A percentile compares a stretch with the other conserved stretches of the same genome.
These are phyloP conservation scores for Backusella mclennaniae DNA, from an alignment of 192 early-diverging fungal species.

Conservation along the genomic window DNA sequence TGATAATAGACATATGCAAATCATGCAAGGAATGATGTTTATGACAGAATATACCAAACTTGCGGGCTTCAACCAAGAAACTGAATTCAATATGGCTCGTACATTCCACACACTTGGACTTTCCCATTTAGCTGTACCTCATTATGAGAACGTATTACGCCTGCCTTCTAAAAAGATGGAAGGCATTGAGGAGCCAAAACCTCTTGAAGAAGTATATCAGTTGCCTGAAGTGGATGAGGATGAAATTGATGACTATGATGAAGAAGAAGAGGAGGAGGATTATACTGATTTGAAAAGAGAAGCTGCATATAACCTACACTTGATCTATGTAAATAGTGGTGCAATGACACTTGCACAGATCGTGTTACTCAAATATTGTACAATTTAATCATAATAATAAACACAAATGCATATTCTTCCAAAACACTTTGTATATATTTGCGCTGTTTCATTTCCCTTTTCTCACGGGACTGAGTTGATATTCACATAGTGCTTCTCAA, in stretches of 20 bases:
- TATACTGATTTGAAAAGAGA: constrained; percentile 65
- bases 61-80: constrained; percentile 50
- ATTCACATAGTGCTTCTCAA: not conserved
- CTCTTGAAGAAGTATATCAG: constrained; percentile 22
- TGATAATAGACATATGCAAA: constrained; percentile 67
- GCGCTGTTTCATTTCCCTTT: not conserved
- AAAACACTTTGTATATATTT: not conserved
- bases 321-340: constrained; percentile 78
- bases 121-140: constrained; percentile 77
- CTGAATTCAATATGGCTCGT: constrained; percentile 85
- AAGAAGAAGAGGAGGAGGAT: constrained; percentile 57
- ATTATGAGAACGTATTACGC: constrained; percentile 76
- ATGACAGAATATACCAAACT: constrained; percentile 60
- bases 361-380: constrained; percentile 75
- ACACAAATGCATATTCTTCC: not conserved
- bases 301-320: constrained; percentile 88
- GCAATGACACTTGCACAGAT: constrained; percentile 66
- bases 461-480: not conserved
- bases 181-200: not conserved
- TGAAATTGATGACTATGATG: constrained; percentile 49
- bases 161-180: constrained; percentile 41
- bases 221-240: constrained; percentile 19
- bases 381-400: constrained; percentile 44
- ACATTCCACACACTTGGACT: constrained; percentile 89
- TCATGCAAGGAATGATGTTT: constrained; percentile 68